Conservation (phyloP, 1,139 yeast genomes). For the Groenewaldozyma auringiensis region DNA sequence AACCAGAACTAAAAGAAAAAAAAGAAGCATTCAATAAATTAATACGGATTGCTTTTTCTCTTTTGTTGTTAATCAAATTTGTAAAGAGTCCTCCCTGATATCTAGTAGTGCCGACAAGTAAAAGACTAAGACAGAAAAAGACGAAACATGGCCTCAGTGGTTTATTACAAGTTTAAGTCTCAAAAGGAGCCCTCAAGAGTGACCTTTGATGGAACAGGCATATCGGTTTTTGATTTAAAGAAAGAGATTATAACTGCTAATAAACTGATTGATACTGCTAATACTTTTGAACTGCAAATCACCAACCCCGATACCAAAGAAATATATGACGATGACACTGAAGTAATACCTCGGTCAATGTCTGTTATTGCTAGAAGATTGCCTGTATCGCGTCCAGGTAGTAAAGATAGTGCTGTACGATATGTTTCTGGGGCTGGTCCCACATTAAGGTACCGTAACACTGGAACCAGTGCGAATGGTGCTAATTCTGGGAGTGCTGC, state of each 20-base stretch:
- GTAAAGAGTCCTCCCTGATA: neutral
- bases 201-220: slow-evolving; percentile 92
- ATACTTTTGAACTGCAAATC: slow-evolving; percentile 61
- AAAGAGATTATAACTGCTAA: slow-evolving; percentile 80
- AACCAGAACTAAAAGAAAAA: too few species aligned
- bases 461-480: slow-evolving; percentile 9
- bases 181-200: slow-evolving; percentile 76
- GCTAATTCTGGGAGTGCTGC: neutral
- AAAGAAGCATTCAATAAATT: too few species aligned
- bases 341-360: slow-evolving; percentile 78
- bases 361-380: slow-evolving; percentile 75
- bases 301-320: slow-evolving; percentile 75
- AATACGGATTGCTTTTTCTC: too few species aligned
- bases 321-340: slow-evolving; percentile 77
- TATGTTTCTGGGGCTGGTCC: slow-evolving; percentile 63
- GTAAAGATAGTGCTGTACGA: slow-evolving; percentile 46
- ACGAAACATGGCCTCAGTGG: slow-evolving; percentile 69
- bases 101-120: neutral
- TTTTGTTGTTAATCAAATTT: slow-evolving; percentile 6
- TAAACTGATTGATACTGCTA: slow-evolving; percentile 75
- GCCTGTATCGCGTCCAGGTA: slow-evolving; percentile 57
- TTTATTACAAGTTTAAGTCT: slow-evolving; percentile 79
- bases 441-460: slow-evolving; percentile 22
- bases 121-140: slow-evolving; percentile 2
- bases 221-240: slow-evolving; percentile 88